phyloP scores from a whole-genome alignment of 2,329 filamentous ascomycete genomes.

The Pezicula rhizophila region DNA sequence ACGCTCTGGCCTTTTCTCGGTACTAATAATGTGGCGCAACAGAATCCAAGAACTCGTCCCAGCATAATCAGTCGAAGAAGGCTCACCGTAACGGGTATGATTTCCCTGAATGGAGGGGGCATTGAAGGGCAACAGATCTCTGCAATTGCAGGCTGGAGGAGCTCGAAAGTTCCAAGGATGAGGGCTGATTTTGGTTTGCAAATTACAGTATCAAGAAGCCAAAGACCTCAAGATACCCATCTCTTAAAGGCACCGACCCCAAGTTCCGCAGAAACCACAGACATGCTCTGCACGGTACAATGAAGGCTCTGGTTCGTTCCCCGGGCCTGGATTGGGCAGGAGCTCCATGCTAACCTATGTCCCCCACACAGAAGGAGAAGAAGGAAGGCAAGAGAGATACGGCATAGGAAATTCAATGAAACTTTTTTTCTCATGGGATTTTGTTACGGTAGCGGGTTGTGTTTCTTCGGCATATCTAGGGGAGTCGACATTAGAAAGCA shows the following conservation, averaged over 20 bases:
- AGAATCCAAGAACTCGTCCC: conserved; percentile 99
- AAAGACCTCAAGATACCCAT: conserved; percentile 98
- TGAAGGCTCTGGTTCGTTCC: conserved; percentile 84
- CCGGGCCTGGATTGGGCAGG: neutral
- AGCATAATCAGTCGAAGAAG: conserved; percentile 98
- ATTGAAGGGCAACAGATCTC: too few relatives aligned
- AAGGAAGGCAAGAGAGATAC: conserved; percentile 91
- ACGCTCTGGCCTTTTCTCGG: neutral
- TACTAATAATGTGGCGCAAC: conserved; percentile 13
- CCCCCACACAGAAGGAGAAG: conserved; percentile 74
- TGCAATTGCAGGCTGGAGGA: conserved; percentile 2
- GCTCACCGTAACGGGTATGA: conserved; percentile 97
- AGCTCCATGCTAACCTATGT: neutral
- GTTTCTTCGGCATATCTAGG: conserved; percentile 15
- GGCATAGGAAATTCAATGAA: conserved; percentile 50
- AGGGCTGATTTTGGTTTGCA: neutral
- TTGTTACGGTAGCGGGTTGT: conserved; percentile 23
- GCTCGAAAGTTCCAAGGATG: neutral
- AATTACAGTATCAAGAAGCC: conserved; percentile 94
- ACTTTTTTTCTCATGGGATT: conserved; percentile 18
- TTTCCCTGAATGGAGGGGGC: too few relatives aligned
- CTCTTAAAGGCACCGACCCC: conserved; percentile 96
- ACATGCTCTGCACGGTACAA: conserved; percentile 98
- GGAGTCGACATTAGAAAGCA: conserved; percentile 17
- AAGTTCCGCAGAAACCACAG: conserved; percentile 99